These are phyloP conservation scores for Thelonectria discophora DNA, from an alignment of 2,329 filamentous ascomycete species.

Conservation along the genomic window DNA sequence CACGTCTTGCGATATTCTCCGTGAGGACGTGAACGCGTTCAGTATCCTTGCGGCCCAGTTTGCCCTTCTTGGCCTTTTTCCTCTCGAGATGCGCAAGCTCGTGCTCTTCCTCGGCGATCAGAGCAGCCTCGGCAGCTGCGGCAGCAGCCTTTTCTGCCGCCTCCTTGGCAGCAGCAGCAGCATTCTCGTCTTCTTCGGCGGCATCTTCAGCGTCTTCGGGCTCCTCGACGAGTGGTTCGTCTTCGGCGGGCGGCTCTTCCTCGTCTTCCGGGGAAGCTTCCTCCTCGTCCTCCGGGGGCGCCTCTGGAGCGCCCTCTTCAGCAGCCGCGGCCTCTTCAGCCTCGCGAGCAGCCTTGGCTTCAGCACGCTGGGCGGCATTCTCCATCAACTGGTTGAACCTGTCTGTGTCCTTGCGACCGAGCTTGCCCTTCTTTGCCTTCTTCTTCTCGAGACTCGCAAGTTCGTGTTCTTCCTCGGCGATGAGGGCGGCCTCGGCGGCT, in stretches of 20 bases:
- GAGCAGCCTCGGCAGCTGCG: slow-evolving; percentile 18
- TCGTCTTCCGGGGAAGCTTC: slow-evolving; percentile 1
- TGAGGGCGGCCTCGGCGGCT: slow-evolving; percentile 35
- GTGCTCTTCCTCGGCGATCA: slow-evolving; percentile 48
- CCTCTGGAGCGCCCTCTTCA: not conserved
- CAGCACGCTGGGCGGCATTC: slow-evolving; percentile 31
- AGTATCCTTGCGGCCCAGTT: slow-evolving; percentile 26
- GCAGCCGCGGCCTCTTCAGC: slow-evolving; percentile 30
- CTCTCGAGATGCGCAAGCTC: slow-evolving; percentile 53
- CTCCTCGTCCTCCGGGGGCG: slow-evolving; percentile 3
- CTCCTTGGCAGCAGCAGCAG: slow-evolving; percentile 41
- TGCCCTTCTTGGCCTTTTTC: slow-evolving; percentile 46
- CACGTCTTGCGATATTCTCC: slow-evolving; percentile 17
- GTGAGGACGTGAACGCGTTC: slow-evolving; percentile 21
- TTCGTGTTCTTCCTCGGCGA: slow-evolving; percentile 50
- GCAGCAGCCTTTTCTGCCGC: slow-evolving; percentile 38
- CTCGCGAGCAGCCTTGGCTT: slow-evolving; percentile 30
- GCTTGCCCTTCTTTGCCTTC: slow-evolving; percentile 48
- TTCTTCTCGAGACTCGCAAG: slow-evolving; percentile 50
- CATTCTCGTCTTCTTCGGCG: slow-evolving; percentile 34
- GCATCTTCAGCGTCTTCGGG: slow-evolving; percentile 32
- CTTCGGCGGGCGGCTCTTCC: slow-evolving; percentile 32
- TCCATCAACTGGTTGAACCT: slow-evolving; percentile 30
- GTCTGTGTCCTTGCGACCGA: slow-evolving; percentile 39
- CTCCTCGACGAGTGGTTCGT: slow-evolving; percentile 45